These are phyloP conservation scores for Prillingera fragicola DNA, from an alignment of 1,284 basidiomycete species.

Conservation along the genomic window DNA sequence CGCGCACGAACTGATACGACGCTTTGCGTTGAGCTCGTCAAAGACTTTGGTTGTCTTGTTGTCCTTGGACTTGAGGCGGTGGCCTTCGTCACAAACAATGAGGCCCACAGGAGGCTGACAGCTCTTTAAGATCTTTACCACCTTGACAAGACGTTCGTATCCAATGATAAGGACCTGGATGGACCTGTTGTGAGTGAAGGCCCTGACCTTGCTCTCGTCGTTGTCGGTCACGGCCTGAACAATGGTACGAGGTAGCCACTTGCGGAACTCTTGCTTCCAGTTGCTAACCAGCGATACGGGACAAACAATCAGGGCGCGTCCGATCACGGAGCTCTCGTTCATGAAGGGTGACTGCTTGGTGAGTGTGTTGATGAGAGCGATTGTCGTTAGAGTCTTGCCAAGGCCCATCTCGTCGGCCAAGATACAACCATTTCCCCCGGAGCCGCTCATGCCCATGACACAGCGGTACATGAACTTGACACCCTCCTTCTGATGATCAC, in stretches of 20 bases:
- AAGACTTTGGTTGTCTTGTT: constrained; percentile 92
- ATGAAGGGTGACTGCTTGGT: constrained; percentile 80
- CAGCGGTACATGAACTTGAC: constrained; percentile 84
- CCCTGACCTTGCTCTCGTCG: constrained; percentile 62
- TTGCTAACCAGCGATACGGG: constrained; percentile 93
- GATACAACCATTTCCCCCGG: constrained; percentile 81
- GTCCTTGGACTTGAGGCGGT: constrained; percentile 80
- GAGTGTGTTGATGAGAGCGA: constrained; percentile 79
- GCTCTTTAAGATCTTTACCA: constrained; percentile 43
- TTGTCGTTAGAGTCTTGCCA: constrained; percentile 84
- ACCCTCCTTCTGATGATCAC: constrained; percentile 90
- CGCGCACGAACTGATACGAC: constrained; percentile 55
- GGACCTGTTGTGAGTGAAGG: constrained; percentile 61
- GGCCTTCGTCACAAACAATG: constrained; percentile 95
- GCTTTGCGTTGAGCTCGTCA: constrained; percentile 64
- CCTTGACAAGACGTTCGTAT: too few relatives aligned
- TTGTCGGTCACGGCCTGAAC: constrained; percentile 71
- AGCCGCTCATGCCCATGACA: constrained; percentile 86
- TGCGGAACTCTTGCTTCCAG: constrained; percentile 92
- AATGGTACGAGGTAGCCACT: constrained; percentile 57
- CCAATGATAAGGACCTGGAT: constrained; percentile 86
- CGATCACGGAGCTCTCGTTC: constrained; percentile 56
- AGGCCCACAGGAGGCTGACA: constrained; percentile 75
- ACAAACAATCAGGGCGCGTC: constrained; percentile 85
- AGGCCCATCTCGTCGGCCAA: constrained; percentile 97